A percentile compares a stretch with the other conserved stretches of the same genome.
Conservation (phyloP, 148 eudicot genomes). For the Arbutus unedo region DNA sequence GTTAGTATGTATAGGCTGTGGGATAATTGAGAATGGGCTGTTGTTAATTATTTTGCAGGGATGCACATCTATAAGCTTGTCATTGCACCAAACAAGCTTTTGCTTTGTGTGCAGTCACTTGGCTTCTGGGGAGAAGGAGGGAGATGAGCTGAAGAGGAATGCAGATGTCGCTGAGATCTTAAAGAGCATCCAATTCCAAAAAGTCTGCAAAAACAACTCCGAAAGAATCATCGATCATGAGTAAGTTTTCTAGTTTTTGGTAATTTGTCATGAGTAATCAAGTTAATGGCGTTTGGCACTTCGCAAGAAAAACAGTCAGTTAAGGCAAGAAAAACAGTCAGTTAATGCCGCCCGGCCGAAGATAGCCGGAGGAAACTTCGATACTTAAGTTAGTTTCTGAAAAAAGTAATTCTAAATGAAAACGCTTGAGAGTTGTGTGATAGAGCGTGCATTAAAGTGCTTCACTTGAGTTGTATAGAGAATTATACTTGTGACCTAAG, state of each 20-base stretch:
- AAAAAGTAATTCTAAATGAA: too few species aligned
- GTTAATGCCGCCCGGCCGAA: too few species aligned
- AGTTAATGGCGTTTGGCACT: too few species aligned
- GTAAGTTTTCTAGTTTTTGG: conserved; percentile 40
- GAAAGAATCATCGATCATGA: conserved; percentile 81
- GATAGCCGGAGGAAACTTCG: too few species aligned
- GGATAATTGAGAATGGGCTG: not conserved
- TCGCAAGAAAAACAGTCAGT: too few species aligned
- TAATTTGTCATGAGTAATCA: too few species aligned
- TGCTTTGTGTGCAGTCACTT: conserved; percentile 90
- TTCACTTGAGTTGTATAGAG: too few species aligned
- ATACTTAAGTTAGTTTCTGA: too few species aligned
- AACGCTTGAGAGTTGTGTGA: too few species aligned
- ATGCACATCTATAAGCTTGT: conserved; percentile 79
- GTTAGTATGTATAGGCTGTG: not conserved
- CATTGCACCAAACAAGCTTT: conserved; percentile 82
- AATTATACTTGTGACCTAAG: too few species aligned
- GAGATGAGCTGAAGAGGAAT: conserved; percentile 76
- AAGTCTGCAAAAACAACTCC: conserved; percentile 65
- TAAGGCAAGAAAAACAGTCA: too few species aligned
- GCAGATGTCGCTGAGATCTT: conserved; percentile 80
- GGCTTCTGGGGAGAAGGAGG: conserved; percentile 92
- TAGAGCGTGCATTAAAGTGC: too few species aligned
- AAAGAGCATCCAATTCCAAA: conserved; percentile 63
- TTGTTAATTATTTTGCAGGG: conserved; percentile 44